A percentile compares a stretch with the other conserved stretches of the same genome.
phyloP scores from a whole-genome alignment of 495 filamentous ascomycete genomes.

The Pyronema omphalodes region DNA sequence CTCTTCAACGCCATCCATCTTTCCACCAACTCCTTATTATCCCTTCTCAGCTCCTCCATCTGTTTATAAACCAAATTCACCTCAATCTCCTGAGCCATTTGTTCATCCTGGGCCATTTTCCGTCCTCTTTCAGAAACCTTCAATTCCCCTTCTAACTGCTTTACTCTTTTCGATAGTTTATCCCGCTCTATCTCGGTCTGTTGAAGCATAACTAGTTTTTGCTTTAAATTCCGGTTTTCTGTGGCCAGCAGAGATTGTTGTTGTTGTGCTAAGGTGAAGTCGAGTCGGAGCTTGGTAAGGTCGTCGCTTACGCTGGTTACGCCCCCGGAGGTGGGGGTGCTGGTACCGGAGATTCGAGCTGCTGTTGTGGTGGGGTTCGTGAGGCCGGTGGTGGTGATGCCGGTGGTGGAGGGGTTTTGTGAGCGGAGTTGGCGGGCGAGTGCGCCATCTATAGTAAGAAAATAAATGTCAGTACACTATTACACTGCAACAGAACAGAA shows the following conservation, averaged over 20 bases:
- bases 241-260: neutral
- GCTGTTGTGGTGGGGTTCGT: neutral
- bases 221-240: neutral
- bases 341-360: neutral
- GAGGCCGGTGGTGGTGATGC: neutral
- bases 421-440: neutral
- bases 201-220: neutral
- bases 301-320: neutral
- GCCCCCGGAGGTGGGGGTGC: neutral
- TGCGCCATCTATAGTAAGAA: neutral
- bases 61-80: conserved; percentile 2
- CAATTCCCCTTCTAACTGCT: neutral
- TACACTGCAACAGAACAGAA: too few relatives aligned
- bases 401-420: neutral
- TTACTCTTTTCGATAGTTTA: neutral
- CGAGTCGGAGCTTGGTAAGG: neutral
- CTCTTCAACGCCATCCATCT: conserved; percentile 3
- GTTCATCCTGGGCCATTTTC: conserved; percentile 1
- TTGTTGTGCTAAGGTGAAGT: neutral
- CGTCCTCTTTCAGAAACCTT: neutral
- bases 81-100: neutral
- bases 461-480: neutral
- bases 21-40: neutral
- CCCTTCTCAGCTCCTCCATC: neutral
- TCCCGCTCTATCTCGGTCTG: neutral